phyloP scores from a whole-genome alignment of 2,329 filamentous ascomycete species.

The Endothia cerciana region DNA sequence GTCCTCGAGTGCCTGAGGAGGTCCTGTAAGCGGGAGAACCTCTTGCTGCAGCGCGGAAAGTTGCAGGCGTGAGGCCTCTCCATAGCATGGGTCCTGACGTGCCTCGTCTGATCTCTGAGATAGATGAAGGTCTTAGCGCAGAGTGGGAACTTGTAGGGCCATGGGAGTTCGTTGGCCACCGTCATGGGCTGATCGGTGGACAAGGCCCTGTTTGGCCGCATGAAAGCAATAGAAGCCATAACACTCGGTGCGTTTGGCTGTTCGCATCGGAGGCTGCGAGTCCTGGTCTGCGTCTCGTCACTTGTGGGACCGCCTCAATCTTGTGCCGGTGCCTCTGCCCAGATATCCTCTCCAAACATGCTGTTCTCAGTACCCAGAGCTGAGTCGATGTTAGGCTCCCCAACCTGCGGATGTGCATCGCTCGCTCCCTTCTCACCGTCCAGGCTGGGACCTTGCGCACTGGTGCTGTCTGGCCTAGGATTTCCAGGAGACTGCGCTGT shows the following conservation, averaged over 20 bases:
- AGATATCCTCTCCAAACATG: too few relatives aligned
- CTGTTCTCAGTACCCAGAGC: too few relatives aligned
- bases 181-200: constrained; percentile 65
- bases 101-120: constrained; percentile 86
- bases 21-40: constrained; percentile 95
- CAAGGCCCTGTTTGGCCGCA: constrained; percentile 66
- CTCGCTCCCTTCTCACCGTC: too few relatives aligned
- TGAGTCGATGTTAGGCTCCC: too few relatives aligned
- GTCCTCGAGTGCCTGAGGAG: constrained; percentile 95
- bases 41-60: constrained; percentile 88
- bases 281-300: constrained; percentile 10
- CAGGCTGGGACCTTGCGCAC: too few relatives aligned
- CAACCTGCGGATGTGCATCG: too few relatives aligned
- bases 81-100: constrained; percentile 96
- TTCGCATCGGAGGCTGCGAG: constrained; percentile 36
- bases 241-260: constrained; percentile 38
- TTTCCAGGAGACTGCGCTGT: too few relatives aligned
- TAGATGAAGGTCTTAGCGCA: constrained; percentile 99
- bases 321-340: neutral
- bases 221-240: constrained; percentile 59
- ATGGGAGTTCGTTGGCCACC: constrained; percentile 73
- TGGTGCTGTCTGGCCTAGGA: too few relatives aligned
- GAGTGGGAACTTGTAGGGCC: constrained; percentile 97
- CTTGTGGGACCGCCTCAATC: too few relatives aligned
- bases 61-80: constrained; percentile 98